Evolutionary conservation across 1,284 basidiomycete genomes (phyloP).

Genomic region (Amylostereum chailletii): DNA sequence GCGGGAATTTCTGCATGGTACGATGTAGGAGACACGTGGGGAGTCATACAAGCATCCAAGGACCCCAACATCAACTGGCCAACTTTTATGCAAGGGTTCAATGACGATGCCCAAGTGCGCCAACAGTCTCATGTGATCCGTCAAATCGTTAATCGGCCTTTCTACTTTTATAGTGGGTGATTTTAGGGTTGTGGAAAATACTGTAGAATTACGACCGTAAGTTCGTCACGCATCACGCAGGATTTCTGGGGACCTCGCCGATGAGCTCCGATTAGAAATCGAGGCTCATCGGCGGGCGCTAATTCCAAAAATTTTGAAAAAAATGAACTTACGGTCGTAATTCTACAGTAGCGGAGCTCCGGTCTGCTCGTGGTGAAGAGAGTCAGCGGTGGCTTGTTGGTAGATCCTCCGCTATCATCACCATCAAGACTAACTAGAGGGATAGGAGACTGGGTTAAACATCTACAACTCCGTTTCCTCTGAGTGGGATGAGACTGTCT

Average conservation of each 20-base stretch:
- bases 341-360: too few species aligned
- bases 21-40: slow-evolving; percentile 31
- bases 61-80: slow-evolving; percentile 30
- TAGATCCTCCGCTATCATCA: too few species aligned
- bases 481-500: slow-evolving; percentile 35
- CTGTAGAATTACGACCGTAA: too few species aligned
- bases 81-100: slow-evolving; percentile 31
- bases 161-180: slow-evolving; percentile 32
- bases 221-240: too few species aligned
- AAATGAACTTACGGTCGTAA: too few species aligned
- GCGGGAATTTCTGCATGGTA: slow-evolving; percentile 28
- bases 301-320: too few species aligned
- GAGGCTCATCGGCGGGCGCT: too few species aligned
- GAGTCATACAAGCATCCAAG: slow-evolving; percentile 33
- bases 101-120: slow-evolving; percentile 41
- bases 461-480: slow-evolving; percentile 41
- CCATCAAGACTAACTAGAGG: too few species aligned
- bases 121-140: neutral
- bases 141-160: neutral
- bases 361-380: too few species aligned
- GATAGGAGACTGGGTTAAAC: slow-evolving; percentile 29
- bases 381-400: too few species aligned
- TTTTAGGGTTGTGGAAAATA: slow-evolving; percentile 37
- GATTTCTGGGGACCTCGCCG: too few species aligned
- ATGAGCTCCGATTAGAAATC: too few species aligned